Evolutionary conservation across 2,329 filamentous ascomycete species (phyloP).

Genomic region (Cyclaneusma minus): DNA sequence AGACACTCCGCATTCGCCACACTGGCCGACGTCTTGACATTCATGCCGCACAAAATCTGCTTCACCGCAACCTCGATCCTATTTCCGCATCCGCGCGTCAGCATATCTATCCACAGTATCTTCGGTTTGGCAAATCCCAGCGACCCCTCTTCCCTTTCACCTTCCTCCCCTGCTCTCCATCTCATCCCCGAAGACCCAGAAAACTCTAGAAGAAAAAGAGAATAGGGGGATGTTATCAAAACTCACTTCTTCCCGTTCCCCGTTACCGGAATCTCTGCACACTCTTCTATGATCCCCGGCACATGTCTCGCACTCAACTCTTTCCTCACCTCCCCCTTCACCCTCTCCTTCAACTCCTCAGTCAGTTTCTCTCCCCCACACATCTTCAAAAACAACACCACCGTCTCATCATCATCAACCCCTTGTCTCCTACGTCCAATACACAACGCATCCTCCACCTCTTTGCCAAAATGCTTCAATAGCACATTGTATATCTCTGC

Average conservation of each 20-base stretch:
- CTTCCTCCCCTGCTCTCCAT: too few species aligned
- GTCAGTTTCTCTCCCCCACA: slow-evolving; percentile 35
- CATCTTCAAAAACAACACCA: slow-evolving; percentile 61
- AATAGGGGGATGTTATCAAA: slow-evolving; percentile 1
- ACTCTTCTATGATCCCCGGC: slow-evolving; percentile 67
- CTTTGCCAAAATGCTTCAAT: slow-evolving; percentile 60
- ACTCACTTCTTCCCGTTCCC: slow-evolving; percentile 89
- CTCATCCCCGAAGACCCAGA: not conserved
- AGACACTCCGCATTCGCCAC: slow-evolving; percentile 85
- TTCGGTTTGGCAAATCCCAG: not conserved
- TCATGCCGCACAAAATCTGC: slow-evolving; percentile 79
- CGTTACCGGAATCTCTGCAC: slow-evolving; percentile 69
- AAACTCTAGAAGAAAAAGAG: not conserved
- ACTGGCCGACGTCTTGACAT: slow-evolving; percentile 78
- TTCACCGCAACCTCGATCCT: slow-evolving; percentile 92
- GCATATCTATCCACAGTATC: slow-evolving; percentile 1
- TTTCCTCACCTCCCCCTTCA: slow-evolving; percentile 54
- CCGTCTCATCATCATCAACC: slow-evolving; percentile 15
- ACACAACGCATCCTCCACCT: slow-evolving; percentile 77
- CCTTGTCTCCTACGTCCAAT: slow-evolving; percentile 52
- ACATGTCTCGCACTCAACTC: slow-evolving; percentile 85
- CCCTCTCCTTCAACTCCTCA: slow-evolving; percentile 40
- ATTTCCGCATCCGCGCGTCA: slow-evolving; percentile 1
- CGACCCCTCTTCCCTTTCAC: too few species aligned
- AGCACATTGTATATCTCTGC: slow-evolving; percentile 97